Base-by-base conservation (phyloP, 2,329 filamentous ascomycete species). In the Botrytis aclada region DNA sequence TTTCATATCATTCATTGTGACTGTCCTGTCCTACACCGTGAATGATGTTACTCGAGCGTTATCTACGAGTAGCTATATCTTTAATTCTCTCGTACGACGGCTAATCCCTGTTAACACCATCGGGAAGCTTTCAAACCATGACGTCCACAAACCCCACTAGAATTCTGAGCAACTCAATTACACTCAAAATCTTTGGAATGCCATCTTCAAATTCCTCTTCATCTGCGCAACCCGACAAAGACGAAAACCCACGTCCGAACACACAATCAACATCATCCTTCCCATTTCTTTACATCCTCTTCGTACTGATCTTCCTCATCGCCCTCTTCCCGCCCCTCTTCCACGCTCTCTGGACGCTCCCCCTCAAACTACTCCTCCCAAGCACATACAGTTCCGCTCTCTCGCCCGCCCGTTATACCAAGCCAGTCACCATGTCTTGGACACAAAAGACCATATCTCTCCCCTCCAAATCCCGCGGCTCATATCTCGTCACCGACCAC, bases 401-500 rank as follows among this genome's bases (percentile, higher is more conserved):
- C 75, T 97, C 69, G 45, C 45, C 73, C 65, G 64, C 75, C 73
- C 61, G 73, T 75, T 64, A 75, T 54, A 58, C 51, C 61, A 41
- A 71, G 69, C 64, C 76, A 54, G 72, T 77, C 74, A 82, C 80
- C 73, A 90, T 90, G 88, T 86, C 89, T 75, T 97, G 93, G 93
- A 89, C 87, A 78, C 95, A 98, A 84, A 97, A 96, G 82, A 88
- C 91, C 69, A 90, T 98, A 83, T 89, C 90, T 1, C 90, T 98
- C 22, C 93, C 94, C 69, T 81, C 93, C 32, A 88, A 89, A 80
- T 88, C 90, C 62, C 90, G 95, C 74, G 96, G 96, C 81, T 93
- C 90, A 70, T 98, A 98, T 84, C 92, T 98, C 74, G 88, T 98
- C 79, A 98, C 95, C 69, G 89, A 95, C 81, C 86, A 91, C 70